Evolutionary conservation across 306 rosid species (phyloP), one percentile per base, ranked within the genome.

Genomic region (Rubus idaeus): DNA sequence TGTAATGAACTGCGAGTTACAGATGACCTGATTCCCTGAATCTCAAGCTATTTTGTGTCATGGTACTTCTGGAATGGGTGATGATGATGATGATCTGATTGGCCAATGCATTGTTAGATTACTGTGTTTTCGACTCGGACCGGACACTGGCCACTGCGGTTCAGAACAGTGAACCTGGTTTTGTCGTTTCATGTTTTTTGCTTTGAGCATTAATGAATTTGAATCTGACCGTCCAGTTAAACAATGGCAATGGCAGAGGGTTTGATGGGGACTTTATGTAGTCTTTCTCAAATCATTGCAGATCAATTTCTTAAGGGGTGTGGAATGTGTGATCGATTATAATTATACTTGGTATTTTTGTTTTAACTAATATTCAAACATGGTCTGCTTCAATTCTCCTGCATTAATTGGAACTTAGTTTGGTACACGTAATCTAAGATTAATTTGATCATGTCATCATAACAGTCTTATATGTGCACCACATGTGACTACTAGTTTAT

Each of bases 71-170:
- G 35, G 10, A 56, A 23, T 47, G 14, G 76, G 79, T 77, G 77
- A 11, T 60, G 66, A 37, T 37, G 68, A 63, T 37, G 6, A 26
- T 37, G 72, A 76, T 77, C 82, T 75, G 76, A 81, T 69, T 84
- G 88, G 78, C 86, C 84, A 76, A 80, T 75, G 84, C 72, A 77
- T 72, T 76, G 86, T 84, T 89, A 73, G 83, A 82, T 81, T 77
- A 77, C 87, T 79, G 90, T 85, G 70, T 52, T 79, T 58, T 58
- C 57, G 23, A 75, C 16, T 86, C 79, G 93, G 85, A 87, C 90
- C 79, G 75, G 81, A 87, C 89, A 80, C 79, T 78, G 23, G 53
- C 40, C 20, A 30, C 88, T 82, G 84, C 74, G 66, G 80, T 81
- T 86, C 90, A 78, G 88, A 87, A 78, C 78, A 81, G 82, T 67